Percentiles rank a stretch among this genome's conserved stretches.
phyloP scores from a whole-genome alignment of 1,284 basidiomycete genomes.

The Earliella scabrosa region DNA sequence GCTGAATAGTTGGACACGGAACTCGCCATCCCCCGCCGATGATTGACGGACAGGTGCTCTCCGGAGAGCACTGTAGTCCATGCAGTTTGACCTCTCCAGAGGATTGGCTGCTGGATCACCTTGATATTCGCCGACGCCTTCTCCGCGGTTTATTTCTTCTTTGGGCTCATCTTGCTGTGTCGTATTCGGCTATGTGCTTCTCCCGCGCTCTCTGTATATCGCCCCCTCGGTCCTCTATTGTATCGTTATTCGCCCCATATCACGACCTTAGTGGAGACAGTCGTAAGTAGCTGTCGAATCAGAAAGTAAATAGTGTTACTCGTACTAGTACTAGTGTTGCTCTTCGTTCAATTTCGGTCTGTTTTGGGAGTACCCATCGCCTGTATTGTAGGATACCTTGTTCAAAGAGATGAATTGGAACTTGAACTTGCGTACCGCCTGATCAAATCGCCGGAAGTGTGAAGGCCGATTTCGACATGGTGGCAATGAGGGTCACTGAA shows the following conservation, averaged over 20 bases:
- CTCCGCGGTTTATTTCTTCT: neutral
- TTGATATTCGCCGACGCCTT: neutral
- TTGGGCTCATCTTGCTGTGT: neutral
- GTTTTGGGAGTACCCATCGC: neutral
- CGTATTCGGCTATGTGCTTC: neutral
- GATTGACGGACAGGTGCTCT: neutral
- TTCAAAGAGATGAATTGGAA: neutral
- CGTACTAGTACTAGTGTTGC: too few species aligned
- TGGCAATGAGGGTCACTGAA: conserved; percentile 7
- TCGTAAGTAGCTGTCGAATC: too few species aligned
- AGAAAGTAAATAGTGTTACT: neutral
- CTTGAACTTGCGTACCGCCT: neutral
- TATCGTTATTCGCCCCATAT: conserved; percentile 1
- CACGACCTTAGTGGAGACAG: too few species aligned
- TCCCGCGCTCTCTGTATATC: neutral
- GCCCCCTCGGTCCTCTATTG: neutral
- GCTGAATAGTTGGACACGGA: neutral
- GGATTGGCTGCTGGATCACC: too few species aligned
- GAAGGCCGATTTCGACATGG: neutral
- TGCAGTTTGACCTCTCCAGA: too few species aligned
- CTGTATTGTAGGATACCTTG: conserved; percentile 14
- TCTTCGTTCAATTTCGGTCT: neutral
- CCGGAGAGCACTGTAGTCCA: neutral
- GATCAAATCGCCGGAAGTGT: conserved; percentile 9
- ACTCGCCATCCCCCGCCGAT: neutral